These are phyloP conservation scores for Phytophthora niederhauseri DNA, from an alignment of 352 stramenopile species.

Conservation along the genomic window DNA sequence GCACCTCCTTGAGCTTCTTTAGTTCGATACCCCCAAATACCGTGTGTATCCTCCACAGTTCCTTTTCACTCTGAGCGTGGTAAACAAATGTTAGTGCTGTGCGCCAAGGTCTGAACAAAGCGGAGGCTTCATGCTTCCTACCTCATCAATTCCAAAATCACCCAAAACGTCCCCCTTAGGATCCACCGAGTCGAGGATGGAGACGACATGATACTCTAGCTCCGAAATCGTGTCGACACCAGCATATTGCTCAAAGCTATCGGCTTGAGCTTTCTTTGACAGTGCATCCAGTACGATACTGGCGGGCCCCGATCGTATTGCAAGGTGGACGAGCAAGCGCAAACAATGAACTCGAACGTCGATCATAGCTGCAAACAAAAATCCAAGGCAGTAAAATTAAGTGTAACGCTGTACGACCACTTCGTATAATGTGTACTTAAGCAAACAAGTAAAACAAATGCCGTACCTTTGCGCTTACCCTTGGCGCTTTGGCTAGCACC, in stretches of 20 bases:
- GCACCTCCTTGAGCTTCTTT: conserved; percentile 47
- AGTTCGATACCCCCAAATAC: conserved; percentile 58
- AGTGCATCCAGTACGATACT: conserved; percentile 45
- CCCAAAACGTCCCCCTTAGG: conserved; percentile 22
- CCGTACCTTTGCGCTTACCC: conserved; percentile 42
- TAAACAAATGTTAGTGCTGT: neutral
- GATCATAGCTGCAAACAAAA: conserved; percentile 38
- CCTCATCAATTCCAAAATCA: conserved; percentile 42
- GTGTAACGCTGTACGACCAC: neutral
- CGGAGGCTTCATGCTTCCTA: conserved; percentile 12
- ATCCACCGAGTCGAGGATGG: conserved; percentile 41
- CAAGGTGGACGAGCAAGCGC: conserved; percentile 55
- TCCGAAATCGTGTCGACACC: conserved; percentile 57
- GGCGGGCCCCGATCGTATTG: conserved; percentile 45
- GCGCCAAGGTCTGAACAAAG: neutral
- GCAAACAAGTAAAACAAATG: neutral
- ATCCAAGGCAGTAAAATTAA: neutral
- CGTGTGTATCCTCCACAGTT: conserved; percentile 41
- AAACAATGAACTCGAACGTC: conserved; percentile 56
- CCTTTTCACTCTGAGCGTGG: conserved; percentile 22
- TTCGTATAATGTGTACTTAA: neutral
- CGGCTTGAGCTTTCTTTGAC: conserved; percentile 34
- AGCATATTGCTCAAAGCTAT: conserved; percentile 36
- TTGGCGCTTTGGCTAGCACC: conserved; percentile 27
- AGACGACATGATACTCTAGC: conserved; percentile 52